phyloP scores from a whole-genome alignment of 768 basidiomycete species.

The Trichaptum fuscoviolaceum region DNA sequence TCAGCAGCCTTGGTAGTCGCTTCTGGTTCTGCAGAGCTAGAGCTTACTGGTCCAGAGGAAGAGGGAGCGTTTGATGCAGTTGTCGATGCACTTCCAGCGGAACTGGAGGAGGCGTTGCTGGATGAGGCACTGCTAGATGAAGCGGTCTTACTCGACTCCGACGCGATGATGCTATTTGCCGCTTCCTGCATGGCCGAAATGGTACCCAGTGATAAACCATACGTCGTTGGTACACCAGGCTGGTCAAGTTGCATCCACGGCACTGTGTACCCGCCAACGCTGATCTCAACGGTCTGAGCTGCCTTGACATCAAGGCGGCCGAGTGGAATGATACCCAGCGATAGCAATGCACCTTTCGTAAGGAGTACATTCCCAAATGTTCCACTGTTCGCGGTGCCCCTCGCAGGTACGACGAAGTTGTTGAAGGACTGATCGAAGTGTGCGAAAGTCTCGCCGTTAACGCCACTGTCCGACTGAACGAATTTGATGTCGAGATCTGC shows the following conservation, averaged over 20 bases:
- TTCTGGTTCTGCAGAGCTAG: constrained; percentile 3
- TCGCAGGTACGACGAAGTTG: constrained; percentile 51
- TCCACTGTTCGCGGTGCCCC: constrained; percentile 58
- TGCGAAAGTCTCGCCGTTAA: constrained; percentile 51
- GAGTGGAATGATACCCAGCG: constrained; percentile 53
- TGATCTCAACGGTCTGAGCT: constrained; percentile 42
- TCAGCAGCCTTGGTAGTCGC: constrained; percentile 2
- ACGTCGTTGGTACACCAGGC: constrained; percentile 45
- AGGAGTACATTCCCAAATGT: constrained; percentile 51
- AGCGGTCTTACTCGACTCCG: constrained; percentile 5
- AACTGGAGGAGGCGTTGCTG: constrained; percentile 1
- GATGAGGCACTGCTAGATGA: neutral
- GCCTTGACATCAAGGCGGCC: constrained; percentile 49
- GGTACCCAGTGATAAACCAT: constrained; percentile 19
- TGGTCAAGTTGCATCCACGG: constrained; percentile 64
- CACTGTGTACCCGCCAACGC: constrained; percentile 50
- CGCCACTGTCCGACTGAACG: constrained; percentile 49
- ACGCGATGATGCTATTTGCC: neutral
- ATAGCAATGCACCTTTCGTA: constrained; percentile 49
- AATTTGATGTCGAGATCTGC: constrained; percentile 51
- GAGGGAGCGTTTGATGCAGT: neutral
- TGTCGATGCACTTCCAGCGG: neutral
- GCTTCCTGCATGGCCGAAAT: neutral
- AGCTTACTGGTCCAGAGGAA: constrained; percentile 9
- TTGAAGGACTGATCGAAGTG: constrained; percentile 52